Conservation (phyloP, 257 asterid species). For the Capsicum chinense region DNA sequence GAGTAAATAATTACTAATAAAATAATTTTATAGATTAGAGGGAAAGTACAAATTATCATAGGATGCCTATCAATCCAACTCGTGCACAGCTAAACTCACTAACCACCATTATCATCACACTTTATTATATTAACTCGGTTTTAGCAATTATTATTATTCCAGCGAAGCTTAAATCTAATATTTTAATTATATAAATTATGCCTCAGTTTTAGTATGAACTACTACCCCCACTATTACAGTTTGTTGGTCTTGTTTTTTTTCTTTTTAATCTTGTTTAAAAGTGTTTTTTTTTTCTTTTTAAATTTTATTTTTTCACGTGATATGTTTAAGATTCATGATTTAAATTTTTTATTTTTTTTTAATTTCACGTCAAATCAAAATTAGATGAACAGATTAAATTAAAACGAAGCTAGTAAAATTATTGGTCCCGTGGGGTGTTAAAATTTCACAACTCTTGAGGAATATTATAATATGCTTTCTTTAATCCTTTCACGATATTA, state of each 20-base stretch:
- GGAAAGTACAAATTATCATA: slow-evolving; percentile 26
- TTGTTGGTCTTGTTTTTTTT: no score
- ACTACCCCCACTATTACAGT: no score
- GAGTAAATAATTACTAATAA: neutral
- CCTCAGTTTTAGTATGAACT: neutral
- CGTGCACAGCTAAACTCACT: slow-evolving; percentile 30
- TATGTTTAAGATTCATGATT: no score
- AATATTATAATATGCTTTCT: neutral
- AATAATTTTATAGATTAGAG: neutral
- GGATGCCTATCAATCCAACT: slow-evolving; percentile 30
- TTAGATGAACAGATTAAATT: no score
- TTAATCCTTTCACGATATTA: neutral
- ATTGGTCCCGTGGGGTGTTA: slow-evolving; percentile 28
- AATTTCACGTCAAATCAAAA: no score
- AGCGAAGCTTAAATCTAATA: slow-evolving; percentile 8
- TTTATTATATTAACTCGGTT: neutral
- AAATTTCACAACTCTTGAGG: neutral
- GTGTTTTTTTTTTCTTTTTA: no score
- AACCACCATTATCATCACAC: neutral
- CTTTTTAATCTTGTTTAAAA: no score
- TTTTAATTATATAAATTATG: neutral
- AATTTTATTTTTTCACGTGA: no score
- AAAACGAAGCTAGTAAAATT: neutral
- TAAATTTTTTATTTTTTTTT: no score
- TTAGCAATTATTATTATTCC: slow-evolving; percentile 23